These are phyloP conservation scores for Ordospora colligata DNA, from an alignment of 371 early-diverging fungal species.

Conservation along the genomic window DNA sequence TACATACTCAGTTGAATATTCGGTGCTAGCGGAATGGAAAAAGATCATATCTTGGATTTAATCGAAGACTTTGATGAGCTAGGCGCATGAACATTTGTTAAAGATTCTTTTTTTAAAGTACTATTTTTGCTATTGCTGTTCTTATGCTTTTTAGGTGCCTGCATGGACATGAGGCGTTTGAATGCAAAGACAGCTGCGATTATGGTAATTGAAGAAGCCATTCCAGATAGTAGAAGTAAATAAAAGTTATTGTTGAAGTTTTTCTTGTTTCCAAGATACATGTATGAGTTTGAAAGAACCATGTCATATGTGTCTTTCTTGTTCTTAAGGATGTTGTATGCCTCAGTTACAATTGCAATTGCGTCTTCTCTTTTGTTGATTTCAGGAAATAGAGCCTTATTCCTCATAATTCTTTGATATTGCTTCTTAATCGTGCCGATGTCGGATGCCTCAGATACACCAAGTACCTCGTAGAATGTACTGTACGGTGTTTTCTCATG, in stretches of 20 bases:
- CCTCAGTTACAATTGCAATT: conserved; percentile 7
- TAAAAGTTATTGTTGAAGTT: conserved; percentile 19
- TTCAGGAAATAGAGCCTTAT: neutral
- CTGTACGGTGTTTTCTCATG: conserved; percentile 20
- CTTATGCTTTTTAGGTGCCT: neutral
- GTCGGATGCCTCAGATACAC: neutral
- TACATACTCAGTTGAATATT: no score
- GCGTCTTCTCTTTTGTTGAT: conserved; percentile 12
- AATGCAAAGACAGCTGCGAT: conserved; percentile 12
- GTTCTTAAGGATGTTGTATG: conserved; percentile 18
- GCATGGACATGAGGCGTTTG: conserved; percentile 8
- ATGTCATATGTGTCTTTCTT: conserved; percentile 26
- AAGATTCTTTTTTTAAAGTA: neutral
- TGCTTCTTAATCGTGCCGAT: conserved; percentile 21
- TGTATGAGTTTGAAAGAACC: conserved; percentile 17
- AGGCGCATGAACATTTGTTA: neutral
- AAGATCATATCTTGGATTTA: neutral
- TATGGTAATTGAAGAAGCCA: neutral
- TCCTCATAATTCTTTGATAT: conserved; percentile 17
- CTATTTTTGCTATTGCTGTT: neutral
- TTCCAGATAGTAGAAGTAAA: conserved; percentile 1
- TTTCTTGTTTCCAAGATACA: neutral
- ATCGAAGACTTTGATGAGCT: neutral
- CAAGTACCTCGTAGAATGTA: conserved; percentile 43
- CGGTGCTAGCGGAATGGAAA: no score